Evolutionary conservation across 148 eudicot genomes (phyloP).

Genomic region (Arctostaphylos glauca): DNA sequence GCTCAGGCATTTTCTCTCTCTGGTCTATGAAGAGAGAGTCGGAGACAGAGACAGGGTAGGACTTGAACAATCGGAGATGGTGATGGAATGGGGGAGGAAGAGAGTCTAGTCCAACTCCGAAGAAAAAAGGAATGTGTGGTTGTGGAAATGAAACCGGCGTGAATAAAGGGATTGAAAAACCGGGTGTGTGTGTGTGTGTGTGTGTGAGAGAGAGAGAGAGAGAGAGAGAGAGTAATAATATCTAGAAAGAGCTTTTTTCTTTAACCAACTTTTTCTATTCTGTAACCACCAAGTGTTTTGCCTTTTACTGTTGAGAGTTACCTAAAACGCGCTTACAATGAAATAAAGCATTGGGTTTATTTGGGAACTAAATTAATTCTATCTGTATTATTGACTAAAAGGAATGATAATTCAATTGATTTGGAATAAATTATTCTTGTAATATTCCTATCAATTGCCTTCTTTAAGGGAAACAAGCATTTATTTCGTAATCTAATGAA

Average conservation of each 20-base stretch:
- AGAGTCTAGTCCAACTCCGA: background rate
- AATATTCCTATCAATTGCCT: too few species aligned
- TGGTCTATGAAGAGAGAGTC: background rate
- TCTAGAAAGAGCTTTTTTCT: background rate
- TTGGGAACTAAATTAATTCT: too few species aligned
- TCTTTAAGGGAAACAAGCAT: too few species aligned
- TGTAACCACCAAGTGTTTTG: conserved; percentile 1
- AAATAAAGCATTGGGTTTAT: too few species aligned
- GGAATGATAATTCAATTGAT: too few species aligned
- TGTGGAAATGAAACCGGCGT: conserved; percentile 53
- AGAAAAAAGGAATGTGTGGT: conserved; percentile 21
- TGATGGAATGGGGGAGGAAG: conserved; percentile 26
- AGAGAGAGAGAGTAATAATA: conserved; percentile 19
- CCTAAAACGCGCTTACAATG: background rate
- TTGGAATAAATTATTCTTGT: too few species aligned
- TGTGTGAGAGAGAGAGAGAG: conserved; percentile 18
- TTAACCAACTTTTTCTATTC: background rate
- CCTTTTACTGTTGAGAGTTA: background rate
- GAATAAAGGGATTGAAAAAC: conserved; percentile 46
- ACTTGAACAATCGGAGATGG: conserved; percentile 25
- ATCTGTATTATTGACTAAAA: too few species aligned
- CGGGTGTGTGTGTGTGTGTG: background rate
- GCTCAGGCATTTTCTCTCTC: conserved; percentile 42
- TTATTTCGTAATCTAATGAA: too few species aligned
- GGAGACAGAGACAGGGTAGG: conserved; percentile 19